These are phyloP conservation scores for Ceratocystis harringtonii DNA, from an alignment of 2,329 filamentous ascomycete genomes.

Conservation along the genomic window DNA sequence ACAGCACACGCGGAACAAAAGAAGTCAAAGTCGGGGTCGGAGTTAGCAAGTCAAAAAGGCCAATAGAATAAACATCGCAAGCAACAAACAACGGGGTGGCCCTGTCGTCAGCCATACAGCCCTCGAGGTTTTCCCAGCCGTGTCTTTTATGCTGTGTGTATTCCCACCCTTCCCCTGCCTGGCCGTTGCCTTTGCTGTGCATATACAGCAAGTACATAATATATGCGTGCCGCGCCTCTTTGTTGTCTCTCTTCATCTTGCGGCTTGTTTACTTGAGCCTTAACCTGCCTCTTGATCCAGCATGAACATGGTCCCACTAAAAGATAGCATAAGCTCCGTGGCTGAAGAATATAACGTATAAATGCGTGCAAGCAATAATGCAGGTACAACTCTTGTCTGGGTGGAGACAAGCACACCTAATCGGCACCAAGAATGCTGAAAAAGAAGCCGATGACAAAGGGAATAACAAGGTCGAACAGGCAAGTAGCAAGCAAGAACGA, in stretches of 20 bases:
- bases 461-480: background rate
- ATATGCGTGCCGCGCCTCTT: background rate
- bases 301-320: background rate
- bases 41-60: no score
- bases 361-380: no score
- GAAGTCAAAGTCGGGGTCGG: background rate
- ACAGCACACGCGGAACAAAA: background rate
- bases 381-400: no score
- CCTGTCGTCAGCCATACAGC: no score
- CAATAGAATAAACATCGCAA: no score
- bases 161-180: background rate
- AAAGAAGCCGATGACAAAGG: background rate
- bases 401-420: no score
- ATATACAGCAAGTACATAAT: no score
- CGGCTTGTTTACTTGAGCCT: background rate
- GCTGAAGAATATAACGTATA: background rate
- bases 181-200: background rate
- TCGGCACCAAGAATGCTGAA: background rate
- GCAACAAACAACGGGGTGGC: no score
- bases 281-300: background rate
- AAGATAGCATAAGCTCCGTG: background rate
- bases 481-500: background rate
- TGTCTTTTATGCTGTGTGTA: background rate
- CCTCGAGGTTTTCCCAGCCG: background rate
- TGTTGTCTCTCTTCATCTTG: background rate